These are phyloP conservation scores for Microcera coccophila DNA, from an alignment of 2,329 filamentous ascomycete species.

Conservation along the genomic window DNA sequence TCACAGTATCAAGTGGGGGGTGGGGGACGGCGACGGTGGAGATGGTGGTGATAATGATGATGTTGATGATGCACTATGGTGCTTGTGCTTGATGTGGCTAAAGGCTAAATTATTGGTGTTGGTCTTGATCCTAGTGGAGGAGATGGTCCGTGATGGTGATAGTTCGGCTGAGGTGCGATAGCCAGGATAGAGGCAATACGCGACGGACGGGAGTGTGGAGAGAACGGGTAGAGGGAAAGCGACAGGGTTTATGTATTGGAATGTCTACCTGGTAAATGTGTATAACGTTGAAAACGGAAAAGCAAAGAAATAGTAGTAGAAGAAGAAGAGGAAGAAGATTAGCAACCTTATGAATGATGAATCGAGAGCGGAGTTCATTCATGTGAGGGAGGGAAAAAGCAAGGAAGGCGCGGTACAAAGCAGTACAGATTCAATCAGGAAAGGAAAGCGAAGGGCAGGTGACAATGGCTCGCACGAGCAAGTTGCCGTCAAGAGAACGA, in stretches of 20 bases:
- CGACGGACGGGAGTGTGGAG: no score
- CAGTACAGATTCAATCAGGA: no score
- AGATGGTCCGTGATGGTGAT: not conserved
- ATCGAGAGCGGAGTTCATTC: no score
- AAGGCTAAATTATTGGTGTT: constrained; percentile 8
- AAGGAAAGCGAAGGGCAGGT: no score
- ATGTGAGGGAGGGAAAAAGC: no score
- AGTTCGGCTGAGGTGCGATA: not conserved
- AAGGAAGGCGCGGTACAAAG: no score
- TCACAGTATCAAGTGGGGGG: no score
- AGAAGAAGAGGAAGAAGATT: not conserved
- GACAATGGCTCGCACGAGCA: no score
- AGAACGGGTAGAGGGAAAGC: not conserved
- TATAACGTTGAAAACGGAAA: not conserved
- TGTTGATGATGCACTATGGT: constrained; percentile 4
- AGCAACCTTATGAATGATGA: no score
- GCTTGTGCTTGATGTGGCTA: constrained; percentile 7
- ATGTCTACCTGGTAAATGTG: not conserved
- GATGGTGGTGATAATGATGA: constrained; percentile 4
- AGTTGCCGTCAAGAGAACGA: no score
- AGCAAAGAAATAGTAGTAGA: not conserved
- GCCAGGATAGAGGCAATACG: not conserved
- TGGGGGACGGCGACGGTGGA: not conserved
- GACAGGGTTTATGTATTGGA: not conserved
- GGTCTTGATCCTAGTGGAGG: not conserved